Evolutionary conservation across 768 basidiomycete genomes (phyloP).

Genomic region (Russula foetens): DNA sequence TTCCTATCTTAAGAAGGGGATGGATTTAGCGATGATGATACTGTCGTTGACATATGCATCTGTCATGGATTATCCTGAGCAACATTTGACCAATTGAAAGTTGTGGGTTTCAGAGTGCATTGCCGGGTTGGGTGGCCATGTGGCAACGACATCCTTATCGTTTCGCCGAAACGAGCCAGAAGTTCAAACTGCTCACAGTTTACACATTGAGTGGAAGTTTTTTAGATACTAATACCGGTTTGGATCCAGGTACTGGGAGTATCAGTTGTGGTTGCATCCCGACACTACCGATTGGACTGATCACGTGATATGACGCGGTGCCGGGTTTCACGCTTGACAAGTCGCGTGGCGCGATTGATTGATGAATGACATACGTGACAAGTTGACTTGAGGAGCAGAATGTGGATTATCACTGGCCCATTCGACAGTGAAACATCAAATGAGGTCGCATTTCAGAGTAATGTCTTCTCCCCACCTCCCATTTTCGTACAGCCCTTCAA

Average conservation of each 20-base stretch:
- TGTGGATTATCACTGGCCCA: slow-evolving; percentile 51
- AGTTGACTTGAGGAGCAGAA: slow-evolving; percentile 19
- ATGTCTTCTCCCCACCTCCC: slow-evolving; percentile 15
- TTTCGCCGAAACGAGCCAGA: too few relatives aligned
- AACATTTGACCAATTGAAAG: background rate
- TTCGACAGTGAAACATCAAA: slow-evolving; percentile 38
- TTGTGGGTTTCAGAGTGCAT: background rate
- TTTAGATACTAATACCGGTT: background rate
- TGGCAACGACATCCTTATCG: background rate
- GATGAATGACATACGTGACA: background rate
- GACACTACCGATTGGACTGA: background rate
- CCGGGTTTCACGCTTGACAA: too few relatives aligned
- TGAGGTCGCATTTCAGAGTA: slow-evolving; percentile 35
- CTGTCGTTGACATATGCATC: too few relatives aligned
- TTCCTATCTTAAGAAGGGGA: background rate
- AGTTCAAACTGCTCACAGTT: background rate
- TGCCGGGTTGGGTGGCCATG: background rate
- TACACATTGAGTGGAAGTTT: background rate
- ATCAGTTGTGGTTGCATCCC: background rate
- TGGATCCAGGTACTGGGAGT: background rate
- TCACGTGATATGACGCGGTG: background rate
- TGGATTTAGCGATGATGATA: background rate
- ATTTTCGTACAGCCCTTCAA: background rate
- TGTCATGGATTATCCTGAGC: too few relatives aligned
- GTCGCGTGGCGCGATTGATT: background rate